Evolutionary conservation across 2,329 filamentous ascomycete species (phyloP), one percentile per base, ranked within the genome.

Genomic region (Sclerotinia glacialis): DNA sequence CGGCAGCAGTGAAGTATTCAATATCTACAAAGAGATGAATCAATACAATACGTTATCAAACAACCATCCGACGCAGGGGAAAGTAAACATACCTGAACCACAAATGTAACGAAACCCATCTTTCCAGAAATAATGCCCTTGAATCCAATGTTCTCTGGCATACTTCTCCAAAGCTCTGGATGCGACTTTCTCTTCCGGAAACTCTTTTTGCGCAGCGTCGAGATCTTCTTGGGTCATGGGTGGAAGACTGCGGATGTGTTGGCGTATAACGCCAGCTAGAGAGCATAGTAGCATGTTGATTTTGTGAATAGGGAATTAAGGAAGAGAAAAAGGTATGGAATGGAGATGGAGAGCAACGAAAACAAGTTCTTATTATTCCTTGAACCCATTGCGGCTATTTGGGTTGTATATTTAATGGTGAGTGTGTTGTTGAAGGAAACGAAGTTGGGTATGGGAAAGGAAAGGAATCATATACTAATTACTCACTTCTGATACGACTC

Each of bases 331-430:
- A 21, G 16, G 0, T 12, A 21, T 37, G 31, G 34, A 37, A 21
- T 1, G 16, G 26, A 53, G 50, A 26, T 9, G 14, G 21, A 8
- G 14, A 50, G 37, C n/a, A n/a, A n/a, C n/a, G 5, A 26, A 21
- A 28, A 14, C 5, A 3, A 2, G 5, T 37, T 37, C 9, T 26
- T 31, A 31, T 53, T 9, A 12, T 21, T 53, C 3, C 23, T 50
- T 4, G 1, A 31, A 31, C 8, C 5, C 2, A 31, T 31, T n/a
- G 9, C 1, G n/a, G 9, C 0, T 3, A 37, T n/a, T 23, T n/a
- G 26, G 14, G 14, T 44, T 58, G 3, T 6, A 5, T 58, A 18
- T 46, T 16, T 58, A 44, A 52, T 23, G 21, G 9, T 9, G 21
- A 18, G 5, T 8, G 23, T 37, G 16, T 37, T 34, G 16, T 23